Evolutionary conservation across 192 early-diverging fungal genomes (phyloP).

Genomic region (Piromyces finnis): DNA sequence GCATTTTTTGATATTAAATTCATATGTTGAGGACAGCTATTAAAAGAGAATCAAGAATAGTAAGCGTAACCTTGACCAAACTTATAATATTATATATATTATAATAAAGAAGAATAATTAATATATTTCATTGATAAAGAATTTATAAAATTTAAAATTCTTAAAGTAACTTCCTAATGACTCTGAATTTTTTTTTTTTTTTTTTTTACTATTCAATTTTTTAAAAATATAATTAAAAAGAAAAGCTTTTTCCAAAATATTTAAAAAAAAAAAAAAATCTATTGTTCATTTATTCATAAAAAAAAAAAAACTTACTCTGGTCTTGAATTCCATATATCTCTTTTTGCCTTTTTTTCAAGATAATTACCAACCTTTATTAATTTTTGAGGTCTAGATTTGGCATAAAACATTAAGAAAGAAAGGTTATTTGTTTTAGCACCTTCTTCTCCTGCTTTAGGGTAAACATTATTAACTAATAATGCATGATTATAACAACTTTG

Average conservation of each 20-base stretch:
- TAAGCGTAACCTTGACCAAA: background rate
- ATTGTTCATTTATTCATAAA: background rate
- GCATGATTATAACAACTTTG: constrained; percentile 16
- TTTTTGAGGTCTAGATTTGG: constrained; percentile 70
- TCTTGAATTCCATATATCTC: constrained; percentile 40
- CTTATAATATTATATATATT: no score
- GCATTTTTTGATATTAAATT: background rate
- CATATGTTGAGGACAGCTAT: background rate
- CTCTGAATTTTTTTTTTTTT: no score
- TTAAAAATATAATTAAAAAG: no score
- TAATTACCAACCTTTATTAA: constrained; percentile 73
- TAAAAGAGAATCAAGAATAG: background rate
- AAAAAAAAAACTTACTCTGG: constrained; percentile 28
- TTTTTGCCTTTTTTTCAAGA: constrained; percentile 47
- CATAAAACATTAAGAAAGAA: constrained; percentile 76
- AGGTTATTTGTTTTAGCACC: constrained; percentile 62
- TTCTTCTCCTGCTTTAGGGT: constrained; percentile 35
- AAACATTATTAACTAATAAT: constrained; percentile 20
- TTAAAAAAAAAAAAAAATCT: no score
- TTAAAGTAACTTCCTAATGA: no score
- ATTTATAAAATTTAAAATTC: no score
- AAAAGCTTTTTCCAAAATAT: no score
- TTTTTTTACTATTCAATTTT: no score
- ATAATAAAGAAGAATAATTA: no score
- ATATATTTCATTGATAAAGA: no score